phyloP scores from a whole-genome alignment of 1,284 basidiomycete species.

The Ustilago tritici region DNA sequence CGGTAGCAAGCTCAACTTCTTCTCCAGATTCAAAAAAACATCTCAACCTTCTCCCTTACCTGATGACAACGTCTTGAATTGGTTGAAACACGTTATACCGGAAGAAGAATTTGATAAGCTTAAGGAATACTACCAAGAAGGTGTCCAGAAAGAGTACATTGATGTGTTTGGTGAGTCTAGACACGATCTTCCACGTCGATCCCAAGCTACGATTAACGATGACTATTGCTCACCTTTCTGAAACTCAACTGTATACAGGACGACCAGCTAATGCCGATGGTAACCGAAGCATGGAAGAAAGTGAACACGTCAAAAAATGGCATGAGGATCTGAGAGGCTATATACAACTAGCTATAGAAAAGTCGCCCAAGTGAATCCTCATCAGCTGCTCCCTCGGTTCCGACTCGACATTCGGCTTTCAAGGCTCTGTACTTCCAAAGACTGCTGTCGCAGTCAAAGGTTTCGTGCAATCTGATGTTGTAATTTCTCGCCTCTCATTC shows the following conservation, averaged over 20 bases:
- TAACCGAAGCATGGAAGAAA: not conserved
- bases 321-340: not conserved
- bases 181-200: not conserved
- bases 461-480: not conserved
- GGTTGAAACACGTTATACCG: not conserved
- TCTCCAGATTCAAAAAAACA: not conserved
- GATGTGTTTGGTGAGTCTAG: not conserved
- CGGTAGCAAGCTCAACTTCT: not conserved
- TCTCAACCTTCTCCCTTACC: not conserved
- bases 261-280: not conserved
- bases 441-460: no score
- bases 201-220: no score
- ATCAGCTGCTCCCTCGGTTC: no score
- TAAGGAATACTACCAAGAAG: not conserved
- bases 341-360: not conserved
- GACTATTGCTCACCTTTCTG: no score
- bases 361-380: not conserved
- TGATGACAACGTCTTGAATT: not conserved
- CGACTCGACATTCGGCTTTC: no score
- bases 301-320: not conserved
- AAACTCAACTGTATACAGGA: not conserved
- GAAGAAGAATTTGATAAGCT: not conserved
- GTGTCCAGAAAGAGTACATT: not conserved
- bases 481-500: no score
- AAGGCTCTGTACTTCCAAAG: no score